Evolutionary conservation across 176 grass and related monocot species (phyloP).

Genomic region (Oryza rufipogon): DNA sequence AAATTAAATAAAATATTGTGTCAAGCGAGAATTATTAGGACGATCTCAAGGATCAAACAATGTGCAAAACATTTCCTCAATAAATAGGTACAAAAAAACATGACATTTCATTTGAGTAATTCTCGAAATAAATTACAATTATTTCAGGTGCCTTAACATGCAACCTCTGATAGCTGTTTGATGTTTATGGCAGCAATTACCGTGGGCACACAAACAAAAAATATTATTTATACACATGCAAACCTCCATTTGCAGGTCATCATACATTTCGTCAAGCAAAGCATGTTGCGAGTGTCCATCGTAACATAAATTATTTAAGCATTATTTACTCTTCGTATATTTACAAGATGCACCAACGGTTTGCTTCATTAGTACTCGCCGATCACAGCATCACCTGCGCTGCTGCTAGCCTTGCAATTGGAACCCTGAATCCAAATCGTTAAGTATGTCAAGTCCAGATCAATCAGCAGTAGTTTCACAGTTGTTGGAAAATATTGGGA

Average conservation of each 20-base stretch:
- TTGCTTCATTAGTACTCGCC: not conserved
- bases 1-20: no score
- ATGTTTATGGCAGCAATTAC: not conserved
- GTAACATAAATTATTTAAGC: not conserved
- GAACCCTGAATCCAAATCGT: constrained; percentile 54
- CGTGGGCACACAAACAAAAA: not conserved
- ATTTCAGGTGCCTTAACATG: not conserved
- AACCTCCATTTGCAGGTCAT: not conserved
- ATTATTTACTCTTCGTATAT: not conserved
- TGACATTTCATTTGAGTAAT: not conserved
- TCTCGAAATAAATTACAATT: not conserved
- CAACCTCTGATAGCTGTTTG: not conserved
- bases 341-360: not conserved
- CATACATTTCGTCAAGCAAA: not conserved
- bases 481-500: not conserved
- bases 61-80: no score
- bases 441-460: not conserved
- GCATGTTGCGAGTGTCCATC: not conserved
- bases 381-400: constrained; percentile 53
- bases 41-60: not conserved
- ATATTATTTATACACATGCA: not conserved
- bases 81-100: not conserved
- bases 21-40: not conserved
- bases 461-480: not conserved
- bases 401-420: constrained; percentile 80